Base-by-base conservation (phyloP, 768 basidiomycete species). In the Mycena sanguinolenta region DNA sequence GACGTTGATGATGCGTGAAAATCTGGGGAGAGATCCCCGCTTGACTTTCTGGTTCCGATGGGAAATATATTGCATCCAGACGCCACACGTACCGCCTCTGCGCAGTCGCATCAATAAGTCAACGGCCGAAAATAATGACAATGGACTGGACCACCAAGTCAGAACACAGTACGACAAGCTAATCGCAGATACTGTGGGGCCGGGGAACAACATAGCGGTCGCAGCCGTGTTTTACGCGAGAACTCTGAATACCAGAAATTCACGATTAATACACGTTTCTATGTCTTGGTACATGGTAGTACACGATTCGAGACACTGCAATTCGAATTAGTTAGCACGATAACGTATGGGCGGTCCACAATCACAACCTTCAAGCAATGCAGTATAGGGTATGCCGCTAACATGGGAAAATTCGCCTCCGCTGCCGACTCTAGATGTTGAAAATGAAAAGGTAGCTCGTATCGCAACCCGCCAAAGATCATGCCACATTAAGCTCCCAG, bases 401-500 rank as follows among this genome's bases (percentile, higher is more conserved):
- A 34, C 32, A 10, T 5, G 10, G 32, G 6, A 34, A 34, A 34
- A 34, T 34, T n/a, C 32, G 32, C 32, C 8, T 14, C 9, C 9
- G 16, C 10, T 14, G 39, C 16, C 39, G 39, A 39, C 16, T 39
- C 39, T 39, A 39, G 39, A 39, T 39, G 13, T 39, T 10, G 32
- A 17, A 39, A 39, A 3, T 10, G 32, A 17, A 39, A 39, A 3
- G 13, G 39, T 17, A 39, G 39, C 32, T 5, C 38, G 36, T 13
- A 5, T 36, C n/a, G n/a, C n/a, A n/a, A n/a, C n/a, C 3, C 38
- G 25, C n/a, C 30, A 58, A 0, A 10, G 12, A 6, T 70, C 53
- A 71, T 2, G 50, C 27, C 4, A 73, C 49, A 60, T 73, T 73
- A 9, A 73, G 65, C 61, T 69, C 68, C 72, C 72, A 73, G 0